Evolutionary conservation across 108 stramenopile species (phyloP), one percentile per base, ranked within the genome.

Genomic region (Cylindrotheca fusiformis): DNA sequence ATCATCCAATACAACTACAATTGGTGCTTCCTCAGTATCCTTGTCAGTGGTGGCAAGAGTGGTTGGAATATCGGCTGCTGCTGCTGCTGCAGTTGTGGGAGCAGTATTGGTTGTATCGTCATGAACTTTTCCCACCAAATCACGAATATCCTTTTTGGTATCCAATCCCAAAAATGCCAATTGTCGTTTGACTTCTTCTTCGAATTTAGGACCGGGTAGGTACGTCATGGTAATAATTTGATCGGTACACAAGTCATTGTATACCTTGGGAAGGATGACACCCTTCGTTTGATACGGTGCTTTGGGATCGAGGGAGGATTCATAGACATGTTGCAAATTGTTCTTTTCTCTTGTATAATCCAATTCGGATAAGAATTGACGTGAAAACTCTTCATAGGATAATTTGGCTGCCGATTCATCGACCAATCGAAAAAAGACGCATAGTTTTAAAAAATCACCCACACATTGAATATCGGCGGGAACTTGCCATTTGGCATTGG

Each of bases 401-500:
- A 86, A 19, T 20, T 57, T 71, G 6, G 88, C 62, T 12, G 88
- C 50, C 4, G 53, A 18, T 68, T 86, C 79, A 59, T 90, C 88
- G 3, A 86, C 76, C 0, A 86, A 44, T 0, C 82, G 83, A 33
- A 82, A 82, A 19, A 52, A 83, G 8, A 90, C 89, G 49, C 89
- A 90, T 2, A 90, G 0, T 45, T 79, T 29, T 32, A 90, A 57
- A 27, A 90, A 78, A 45, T 87, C 76, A 14, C 89, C 85, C 0
- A 90, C 82, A 61, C 89, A 85, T 55, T 76, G 58, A 25, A 91
- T 85, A 60, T 91, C 89, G 4, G 86, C 89, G 20, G 86, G 86
- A 23, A 91, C 71, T 71, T 91, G 83, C 76, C 90, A 90, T 51
- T 69, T 64, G 4, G 90, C 88, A 69, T 82, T 72, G 1, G 96